Base-by-base conservation (phyloP, 148 eudicot genomes). In the Chenopodium formosanum region DNA sequence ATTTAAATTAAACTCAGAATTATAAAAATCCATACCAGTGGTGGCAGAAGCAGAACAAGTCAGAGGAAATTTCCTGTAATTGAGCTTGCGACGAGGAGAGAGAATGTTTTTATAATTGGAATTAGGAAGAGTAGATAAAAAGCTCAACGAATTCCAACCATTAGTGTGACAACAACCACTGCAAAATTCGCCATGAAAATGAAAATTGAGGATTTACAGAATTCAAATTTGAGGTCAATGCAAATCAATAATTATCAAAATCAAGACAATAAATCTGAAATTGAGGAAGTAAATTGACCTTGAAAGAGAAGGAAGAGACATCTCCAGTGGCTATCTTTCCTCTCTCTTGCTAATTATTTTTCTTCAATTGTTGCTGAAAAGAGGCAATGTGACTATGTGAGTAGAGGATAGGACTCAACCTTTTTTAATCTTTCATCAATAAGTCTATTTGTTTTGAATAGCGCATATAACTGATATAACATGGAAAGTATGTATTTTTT, bases 121-220 rank as follows among this genome's bases (percentile, higher is more conserved):
- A 76, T 53, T 63, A 10, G 85, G 80, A 76, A 73, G 48, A 80
- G 65, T 67, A 0, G 72, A 34, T 66, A 88, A 82, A 48, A 89
- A 90, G 85, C 85, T 87, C 44, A 92, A 90, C 6, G 89, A 87
- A 69, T 87, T 89, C 95, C 89, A 91, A 47, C 89, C 85, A 25
- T 90, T 70, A 86, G 76, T 70, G 86, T 86, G 83, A 78, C 22
- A 56, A 56, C 87, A 85, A 74, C 79, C 85, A 82, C 89, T 88
- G 88, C 86, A 11, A 6, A 19, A 62, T 67, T 81, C 53, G 17
- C 11, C 58, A 27, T 27, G 11, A 40, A 81, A 56, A 40, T 9
- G 11, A 40, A 81, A 56, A 40, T 9, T 50, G 53, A 50, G 53
- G 53, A 13, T 62, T 62, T n/a, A 62, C 12, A 20, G 3, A 20